A percentile compares a stretch with the other conserved stretches of the same genome.
Evolutionary conservation across 164 flowering plant genomes (phyloP).

Genomic region (Macadamia tetraphylla): DNA sequence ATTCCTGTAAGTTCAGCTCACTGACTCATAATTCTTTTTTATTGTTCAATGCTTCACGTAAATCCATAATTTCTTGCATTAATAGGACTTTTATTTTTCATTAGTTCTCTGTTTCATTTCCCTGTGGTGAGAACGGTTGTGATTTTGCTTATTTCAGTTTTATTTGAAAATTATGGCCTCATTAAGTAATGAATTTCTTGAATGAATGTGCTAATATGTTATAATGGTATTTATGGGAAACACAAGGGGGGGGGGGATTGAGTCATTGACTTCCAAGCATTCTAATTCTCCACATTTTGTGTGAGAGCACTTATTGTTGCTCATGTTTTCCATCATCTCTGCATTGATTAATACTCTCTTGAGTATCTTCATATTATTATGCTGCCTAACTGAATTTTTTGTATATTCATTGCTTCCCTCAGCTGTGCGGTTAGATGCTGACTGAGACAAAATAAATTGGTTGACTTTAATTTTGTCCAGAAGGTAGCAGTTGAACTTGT

Average conservation of each 20-base stretch:
- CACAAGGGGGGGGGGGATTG: background rate
- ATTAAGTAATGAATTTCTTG: no score
- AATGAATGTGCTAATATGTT: no score
- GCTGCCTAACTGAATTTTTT: background rate
- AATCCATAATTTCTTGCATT: background rate
- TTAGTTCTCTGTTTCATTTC: background rate
- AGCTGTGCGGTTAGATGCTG: background rate
- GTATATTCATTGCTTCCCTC: background rate
- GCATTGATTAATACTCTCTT: background rate
- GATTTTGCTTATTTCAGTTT: background rate
- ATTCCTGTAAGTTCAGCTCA: slow-evolving; percentile 53
- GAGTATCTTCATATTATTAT: background rate
- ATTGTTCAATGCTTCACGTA: background rate
- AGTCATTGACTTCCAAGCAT: no score
- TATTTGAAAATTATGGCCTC: no score
- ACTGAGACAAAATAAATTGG: slow-evolving; percentile 1
- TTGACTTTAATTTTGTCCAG: slow-evolving; percentile 29
- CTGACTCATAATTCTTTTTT: background rate
- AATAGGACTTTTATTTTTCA: no score
- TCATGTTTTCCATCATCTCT: background rate
- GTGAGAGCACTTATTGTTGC: background rate
- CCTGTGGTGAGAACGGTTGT: background rate
- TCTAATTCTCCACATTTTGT: background rate
- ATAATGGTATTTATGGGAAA: no score
- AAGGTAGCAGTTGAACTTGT: slow-evolving; percentile 52